Conservation (phyloP, 352 stramenopile genomes). For the Pythium rishiriense region DNA sequence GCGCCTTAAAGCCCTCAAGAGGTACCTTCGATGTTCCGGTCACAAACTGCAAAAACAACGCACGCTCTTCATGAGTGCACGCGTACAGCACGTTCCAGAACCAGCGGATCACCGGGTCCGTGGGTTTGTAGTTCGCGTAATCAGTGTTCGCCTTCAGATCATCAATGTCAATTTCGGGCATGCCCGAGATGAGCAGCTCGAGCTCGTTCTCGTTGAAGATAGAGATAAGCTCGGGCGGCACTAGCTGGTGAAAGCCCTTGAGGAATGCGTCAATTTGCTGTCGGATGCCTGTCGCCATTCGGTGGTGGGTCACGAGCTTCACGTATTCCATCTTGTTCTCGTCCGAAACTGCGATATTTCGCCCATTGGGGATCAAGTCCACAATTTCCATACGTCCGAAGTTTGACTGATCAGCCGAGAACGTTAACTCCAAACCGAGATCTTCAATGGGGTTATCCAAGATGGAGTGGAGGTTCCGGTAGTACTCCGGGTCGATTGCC, state of each 20-base stretch:
- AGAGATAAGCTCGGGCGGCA: slow-evolving; percentile 88
- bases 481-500: slow-evolving; percentile 97
- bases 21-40: slow-evolving; percentile 94
- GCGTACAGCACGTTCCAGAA: slow-evolving; percentile 93
- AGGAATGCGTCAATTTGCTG: slow-evolving; percentile 93
- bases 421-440: slow-evolving; percentile 90
- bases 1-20: slow-evolving; percentile 97
- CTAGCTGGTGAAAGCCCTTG: slow-evolving; percentile 90
- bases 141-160: slow-evolving; percentile 93
- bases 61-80: slow-evolving; percentile 91
- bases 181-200: slow-evolving; percentile 92
- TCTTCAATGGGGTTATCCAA: slow-evolving; percentile 85
- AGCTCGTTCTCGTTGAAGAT: slow-evolving; percentile 96
- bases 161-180: slow-evolving; percentile 93
- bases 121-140: slow-evolving; percentile 92
- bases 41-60: slow-evolving; percentile 93
- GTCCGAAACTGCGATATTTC: slow-evolving; percentile 86
- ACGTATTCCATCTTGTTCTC: slow-evolving; percentile 95
- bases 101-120: slow-evolving; percentile 91
- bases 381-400: slow-evolving; percentile 88
- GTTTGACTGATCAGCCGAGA: slow-evolving; percentile 90
- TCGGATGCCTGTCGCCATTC: slow-evolving; percentile 98
- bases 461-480: slow-evolving; percentile 92
- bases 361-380: slow-evolving; percentile 90
- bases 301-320: slow-evolving; percentile 95